phyloP scores from a whole-genome alignment of 2,329 filamentous ascomycete species.

The Aspergillus terreus region DNA sequence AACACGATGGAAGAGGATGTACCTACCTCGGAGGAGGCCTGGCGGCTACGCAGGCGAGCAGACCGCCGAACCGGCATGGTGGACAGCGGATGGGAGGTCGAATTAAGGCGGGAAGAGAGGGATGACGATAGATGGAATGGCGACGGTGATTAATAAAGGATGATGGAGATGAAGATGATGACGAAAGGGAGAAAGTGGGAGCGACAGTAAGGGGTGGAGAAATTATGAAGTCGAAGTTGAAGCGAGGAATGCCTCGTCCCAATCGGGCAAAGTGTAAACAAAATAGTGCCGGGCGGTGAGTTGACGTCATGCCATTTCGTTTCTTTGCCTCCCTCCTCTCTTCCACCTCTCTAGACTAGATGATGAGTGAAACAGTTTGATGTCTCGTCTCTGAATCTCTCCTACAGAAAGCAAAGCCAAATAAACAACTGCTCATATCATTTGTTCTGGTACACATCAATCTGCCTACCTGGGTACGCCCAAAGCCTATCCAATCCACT shows the following conservation, averaged over 20 bases:
- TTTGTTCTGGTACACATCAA: not conserved
- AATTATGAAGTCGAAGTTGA: constrained; percentile 18
- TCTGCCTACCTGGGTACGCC: not conserved
- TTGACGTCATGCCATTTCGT: constrained; percentile 7
- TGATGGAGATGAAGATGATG: not conserved
- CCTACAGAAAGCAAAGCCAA: no score
- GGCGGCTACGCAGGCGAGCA: constrained; percentile 35
- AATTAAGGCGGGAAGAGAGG: not conserved
- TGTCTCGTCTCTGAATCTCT: not conserved
- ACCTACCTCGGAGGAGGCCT: constrained; percentile 32
- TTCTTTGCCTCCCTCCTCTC: no score
- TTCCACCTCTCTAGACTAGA: no score
- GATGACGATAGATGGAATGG: not conserved
- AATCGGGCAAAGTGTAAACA: constrained; percentile 13
- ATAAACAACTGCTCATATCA: not conserved
- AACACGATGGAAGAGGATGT: constrained; percentile 1
- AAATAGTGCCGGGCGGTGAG: constrained; percentile 14
- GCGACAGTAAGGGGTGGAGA: constrained; percentile 39
- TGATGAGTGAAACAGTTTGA: no score
- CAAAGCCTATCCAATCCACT: no score
- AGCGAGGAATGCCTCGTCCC: constrained; percentile 1
- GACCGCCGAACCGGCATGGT: constrained; percentile 39
- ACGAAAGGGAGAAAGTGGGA: constrained; percentile 1
- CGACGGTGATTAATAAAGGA: not conserved
- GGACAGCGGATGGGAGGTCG: constrained; percentile 2